Evolutionary conservation across 495 filamentous ascomycete species (phyloP).

Genomic region (Xylaria castorea): DNA sequence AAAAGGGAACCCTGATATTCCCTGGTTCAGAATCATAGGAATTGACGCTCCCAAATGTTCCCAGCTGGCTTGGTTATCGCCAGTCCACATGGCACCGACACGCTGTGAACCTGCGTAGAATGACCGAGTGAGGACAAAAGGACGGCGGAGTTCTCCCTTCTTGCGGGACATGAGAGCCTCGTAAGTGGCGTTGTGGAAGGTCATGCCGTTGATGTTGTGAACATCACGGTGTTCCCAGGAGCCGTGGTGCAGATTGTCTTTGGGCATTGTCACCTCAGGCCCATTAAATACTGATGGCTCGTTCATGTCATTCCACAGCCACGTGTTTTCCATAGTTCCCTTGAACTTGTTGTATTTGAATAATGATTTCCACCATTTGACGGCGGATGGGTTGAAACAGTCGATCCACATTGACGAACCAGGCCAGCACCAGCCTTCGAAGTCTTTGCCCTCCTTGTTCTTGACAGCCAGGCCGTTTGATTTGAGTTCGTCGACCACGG

Average conservation of each 20-base stretch:
- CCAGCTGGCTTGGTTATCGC: constrained; percentile 95
- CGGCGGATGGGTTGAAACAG: constrained; percentile 85
- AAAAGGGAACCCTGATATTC: constrained; percentile 92
- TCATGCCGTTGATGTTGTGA: constrained; percentile 94
- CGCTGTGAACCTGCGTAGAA: constrained; percentile 93
- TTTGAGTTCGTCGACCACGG: constrained; percentile 78
- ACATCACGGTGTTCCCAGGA: constrained; percentile 97
- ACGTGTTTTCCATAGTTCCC: constrained; percentile 80
- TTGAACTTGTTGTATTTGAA: constrained; percentile 89
- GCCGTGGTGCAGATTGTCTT: constrained; percentile 90
- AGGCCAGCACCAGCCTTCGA: constrained; percentile 98
- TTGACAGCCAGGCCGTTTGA: constrained; percentile 80
- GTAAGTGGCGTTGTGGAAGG: constrained; percentile 91
- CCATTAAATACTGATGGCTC: constrained; percentile 99
- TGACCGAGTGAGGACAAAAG: constrained; percentile 90
- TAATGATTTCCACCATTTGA: constrained; percentile 85
- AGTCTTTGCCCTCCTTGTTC: constrained; percentile 88
- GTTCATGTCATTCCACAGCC: constrained; percentile 99
- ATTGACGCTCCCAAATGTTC: constrained; percentile 83
- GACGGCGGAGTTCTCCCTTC: constrained; percentile 74
- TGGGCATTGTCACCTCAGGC: constrained; percentile 96
- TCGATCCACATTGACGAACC: constrained; percentile 96
- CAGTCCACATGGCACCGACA: constrained; percentile 95
- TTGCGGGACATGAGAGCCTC: constrained; percentile 81
- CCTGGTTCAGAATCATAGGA: constrained; percentile 91